These are phyloP conservation scores for Alisma plantagoaquatica DNA, from an alignment of 106 monocot species.

Conservation along the genomic window DNA sequence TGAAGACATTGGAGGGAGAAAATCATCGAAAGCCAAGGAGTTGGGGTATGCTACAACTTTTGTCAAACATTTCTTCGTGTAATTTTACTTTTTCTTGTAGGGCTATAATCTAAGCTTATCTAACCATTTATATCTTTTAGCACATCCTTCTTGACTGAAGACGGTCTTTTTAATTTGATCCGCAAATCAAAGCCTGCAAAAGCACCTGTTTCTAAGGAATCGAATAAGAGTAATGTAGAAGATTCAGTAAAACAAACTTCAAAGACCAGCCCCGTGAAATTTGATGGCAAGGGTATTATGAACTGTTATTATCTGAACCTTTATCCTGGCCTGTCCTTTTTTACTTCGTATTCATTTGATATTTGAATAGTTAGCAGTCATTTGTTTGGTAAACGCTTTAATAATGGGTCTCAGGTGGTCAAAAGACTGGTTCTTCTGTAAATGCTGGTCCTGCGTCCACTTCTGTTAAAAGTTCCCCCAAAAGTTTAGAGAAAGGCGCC, in stretches of 20 bases:
- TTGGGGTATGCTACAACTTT: conserved; percentile 37
- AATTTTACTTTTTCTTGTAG: no score
- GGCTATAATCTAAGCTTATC: no score
- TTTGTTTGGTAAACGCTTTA: no score
- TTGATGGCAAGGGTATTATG: conserved; percentile 33
- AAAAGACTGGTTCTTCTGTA: no score
- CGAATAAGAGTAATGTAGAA: conserved; percentile 22
- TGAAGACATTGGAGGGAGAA: conserved; percentile 95
- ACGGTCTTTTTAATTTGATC: conserved; percentile 96
- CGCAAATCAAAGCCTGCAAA: conserved; percentile 79
- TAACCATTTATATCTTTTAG: conserved; percentile 22
- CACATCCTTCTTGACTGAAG: conserved; percentile 74
- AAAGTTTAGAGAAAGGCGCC: conserved; percentile 13
- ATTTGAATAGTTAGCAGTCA: no score
- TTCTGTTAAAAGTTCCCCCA: conserved; percentile 29
- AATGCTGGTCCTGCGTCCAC: no score
- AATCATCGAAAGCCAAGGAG: conserved; percentile 82
- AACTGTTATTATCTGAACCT: no score
- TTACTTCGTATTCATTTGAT: no score
- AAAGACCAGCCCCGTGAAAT: conserved; percentile 37
- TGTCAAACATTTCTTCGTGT: neutral
- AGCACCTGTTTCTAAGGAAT: conserved; percentile 18
- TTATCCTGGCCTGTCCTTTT: no score
- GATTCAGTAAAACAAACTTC: conserved; percentile 26
- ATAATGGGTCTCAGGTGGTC: no score